phyloP scores from a whole-genome alignment of 106 monocot genomes.

The Agapanthus africanus region DNA sequence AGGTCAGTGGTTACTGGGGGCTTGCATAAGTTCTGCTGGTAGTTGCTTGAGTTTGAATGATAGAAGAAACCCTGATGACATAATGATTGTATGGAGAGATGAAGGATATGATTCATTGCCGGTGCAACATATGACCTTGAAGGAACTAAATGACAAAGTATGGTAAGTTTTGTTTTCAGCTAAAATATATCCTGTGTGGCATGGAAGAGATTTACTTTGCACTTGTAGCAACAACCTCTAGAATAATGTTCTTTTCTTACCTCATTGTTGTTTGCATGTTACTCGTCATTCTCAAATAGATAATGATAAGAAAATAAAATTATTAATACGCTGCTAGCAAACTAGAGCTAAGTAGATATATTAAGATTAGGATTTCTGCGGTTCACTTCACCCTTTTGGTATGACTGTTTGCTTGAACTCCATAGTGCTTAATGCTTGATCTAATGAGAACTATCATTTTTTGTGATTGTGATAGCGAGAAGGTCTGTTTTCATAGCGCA shows the following conservation, averaged over 20 bases:
- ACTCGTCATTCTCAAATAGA: neutral
- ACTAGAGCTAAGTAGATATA: neutral
- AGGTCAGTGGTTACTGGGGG: slow-evolving; percentile 82
- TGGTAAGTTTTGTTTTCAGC: slow-evolving; percentile 35
- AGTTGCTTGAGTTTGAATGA: slow-evolving; percentile 64
- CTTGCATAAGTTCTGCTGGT: slow-evolving; percentile 63
- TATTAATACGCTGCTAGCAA: no score
- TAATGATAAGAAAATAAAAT: neutral
- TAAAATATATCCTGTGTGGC: neutral
- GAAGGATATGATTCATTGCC: slow-evolving; percentile 71
- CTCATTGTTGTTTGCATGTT: neutral
- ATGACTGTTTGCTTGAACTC: neutral
- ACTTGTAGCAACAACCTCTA: neutral
- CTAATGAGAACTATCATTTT: neutral
- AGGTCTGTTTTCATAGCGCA: neutral
- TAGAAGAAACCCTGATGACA: slow-evolving; percentile 49
- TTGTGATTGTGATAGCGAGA: neutral
- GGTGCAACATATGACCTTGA: slow-evolving; percentile 55
- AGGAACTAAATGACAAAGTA: slow-evolving; percentile 60
- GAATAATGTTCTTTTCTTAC: neutral
- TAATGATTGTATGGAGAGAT: slow-evolving; percentile 73
- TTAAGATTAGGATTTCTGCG: neutral
- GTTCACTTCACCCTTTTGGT: neutral
- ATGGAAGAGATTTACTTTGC: neutral
- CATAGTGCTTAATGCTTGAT: neutral